Evolutionary conservation across 1,284 basidiomycete genomes (phyloP).

Genomic region (Leccinum colubrinum): DNA sequence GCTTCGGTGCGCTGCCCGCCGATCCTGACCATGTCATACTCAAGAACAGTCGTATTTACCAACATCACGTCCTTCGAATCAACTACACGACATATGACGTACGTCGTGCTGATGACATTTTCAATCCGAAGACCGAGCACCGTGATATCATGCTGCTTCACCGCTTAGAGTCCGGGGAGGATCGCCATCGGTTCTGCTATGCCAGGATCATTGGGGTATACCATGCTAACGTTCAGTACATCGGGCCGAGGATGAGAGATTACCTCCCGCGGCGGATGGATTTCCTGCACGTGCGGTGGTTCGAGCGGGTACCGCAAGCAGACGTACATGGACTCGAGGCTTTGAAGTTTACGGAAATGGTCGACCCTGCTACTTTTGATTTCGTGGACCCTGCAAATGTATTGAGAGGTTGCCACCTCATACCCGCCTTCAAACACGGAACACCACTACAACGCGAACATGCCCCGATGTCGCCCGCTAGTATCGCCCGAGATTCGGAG

Average conservation of each 20-base stretch:
- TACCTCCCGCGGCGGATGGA: neutral
- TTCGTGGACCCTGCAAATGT: neutral
- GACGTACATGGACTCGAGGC: neutral
- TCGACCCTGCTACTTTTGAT: neutral
- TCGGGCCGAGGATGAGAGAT: neutral
- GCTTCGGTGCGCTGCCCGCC: fast-evolving
- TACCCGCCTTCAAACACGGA: neutral
- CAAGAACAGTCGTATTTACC: neutral
- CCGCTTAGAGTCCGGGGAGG: neutral
- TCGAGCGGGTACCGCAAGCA: neutral
- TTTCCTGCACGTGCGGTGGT: neutral
- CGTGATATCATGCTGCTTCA: neutral
- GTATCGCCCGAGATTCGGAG: neutral
- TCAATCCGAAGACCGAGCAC: neutral
- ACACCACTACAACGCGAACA: neutral
- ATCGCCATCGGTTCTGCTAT: neutral
- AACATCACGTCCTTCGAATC: neutral
- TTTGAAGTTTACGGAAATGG: neutral
- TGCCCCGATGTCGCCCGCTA: neutral
- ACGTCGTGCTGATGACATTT: neutral
- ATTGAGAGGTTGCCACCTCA: neutral
- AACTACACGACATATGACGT: neutral
- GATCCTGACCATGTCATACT: neutral
- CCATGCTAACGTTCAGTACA: neutral
- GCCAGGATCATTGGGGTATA: neutral